These are phyloP conservation scores for Penicillium hordei DNA, from an alignment of 2,329 filamentous ascomycete genomes.

Conservation along the genomic window DNA sequence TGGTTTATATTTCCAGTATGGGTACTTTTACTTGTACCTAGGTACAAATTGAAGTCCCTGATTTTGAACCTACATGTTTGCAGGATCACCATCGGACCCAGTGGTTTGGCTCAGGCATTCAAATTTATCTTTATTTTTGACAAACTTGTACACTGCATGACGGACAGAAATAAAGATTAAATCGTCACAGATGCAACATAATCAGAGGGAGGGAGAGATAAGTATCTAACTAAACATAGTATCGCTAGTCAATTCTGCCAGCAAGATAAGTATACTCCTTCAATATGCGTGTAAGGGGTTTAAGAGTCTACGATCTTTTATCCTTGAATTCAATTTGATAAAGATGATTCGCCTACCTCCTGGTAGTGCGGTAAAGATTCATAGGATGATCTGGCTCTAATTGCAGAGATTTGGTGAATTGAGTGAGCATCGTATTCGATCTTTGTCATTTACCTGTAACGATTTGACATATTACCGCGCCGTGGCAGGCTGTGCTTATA, in stretches of 20 bases:
- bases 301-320: not conserved
- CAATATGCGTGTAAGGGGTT: too few relatives aligned
- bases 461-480: not conserved
- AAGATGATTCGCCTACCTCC: not conserved
- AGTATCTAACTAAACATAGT: not conserved
- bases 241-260: too few relatives aligned
- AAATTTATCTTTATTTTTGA: not conserved
- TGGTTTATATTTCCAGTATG: not conserved
- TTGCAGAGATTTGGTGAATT: not conserved
- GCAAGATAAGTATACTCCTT: too few relatives aligned
- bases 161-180: not conserved
- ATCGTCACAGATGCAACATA: not conserved
- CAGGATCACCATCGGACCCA: not conserved
- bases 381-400: not conserved
- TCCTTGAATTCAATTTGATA: too few relatives aligned
- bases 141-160: not conserved
- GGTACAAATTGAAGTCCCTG: not conserved
- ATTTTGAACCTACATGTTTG: not conserved
- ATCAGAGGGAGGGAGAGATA: not conserved
- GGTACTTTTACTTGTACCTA: not conserved
- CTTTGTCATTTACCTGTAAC: not conserved
- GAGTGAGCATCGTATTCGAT: not conserved
- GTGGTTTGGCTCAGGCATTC: not conserved
- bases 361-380: not conserved
- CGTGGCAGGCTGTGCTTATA: not conserved